These are phyloP conservation scores for Dioszegia aurantiaca DNA, from an alignment of 768 basidiomycete species.

Conservation along the genomic window DNA sequence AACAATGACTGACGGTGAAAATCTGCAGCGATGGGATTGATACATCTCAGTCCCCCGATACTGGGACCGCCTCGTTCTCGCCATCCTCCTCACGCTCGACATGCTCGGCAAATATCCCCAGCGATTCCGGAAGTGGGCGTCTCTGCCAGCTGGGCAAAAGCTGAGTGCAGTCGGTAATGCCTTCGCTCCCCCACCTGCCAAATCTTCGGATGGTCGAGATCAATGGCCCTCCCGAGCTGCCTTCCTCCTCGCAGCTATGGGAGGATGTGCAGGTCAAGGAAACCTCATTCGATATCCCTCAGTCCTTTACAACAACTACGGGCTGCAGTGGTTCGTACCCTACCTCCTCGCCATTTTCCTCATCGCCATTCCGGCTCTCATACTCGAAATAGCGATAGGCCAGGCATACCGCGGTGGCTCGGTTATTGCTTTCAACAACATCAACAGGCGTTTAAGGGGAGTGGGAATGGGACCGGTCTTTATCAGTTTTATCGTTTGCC, in stretches of 20 bases:
- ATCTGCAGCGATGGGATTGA: too few relatives aligned
- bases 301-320: constrained; percentile 23
- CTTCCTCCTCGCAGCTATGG: constrained; percentile 20
- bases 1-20: too few relatives aligned
- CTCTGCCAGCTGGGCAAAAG: not conserved
- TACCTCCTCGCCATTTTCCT: constrained; percentile 21
- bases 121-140: not conserved
- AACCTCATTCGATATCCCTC: constrained; percentile 22
- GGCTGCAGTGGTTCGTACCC: constrained; percentile 22
- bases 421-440: constrained; percentile 23
- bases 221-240: constrained; percentile 23
- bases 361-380: constrained; percentile 22
- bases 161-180: constrained; percentile 1
- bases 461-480: constrained; percentile 19
- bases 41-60: too few relatives aligned
- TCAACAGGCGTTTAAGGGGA: constrained; percentile 14
- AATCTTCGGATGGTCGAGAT: constrained; percentile 17
- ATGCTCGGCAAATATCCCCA: constrained; percentile 3
- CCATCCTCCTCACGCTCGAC: not conserved
- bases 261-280: constrained; percentile 20
- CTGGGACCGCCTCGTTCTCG: not conserved
- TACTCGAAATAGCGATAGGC: constrained; percentile 21
- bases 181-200: constrained; percentile 12
- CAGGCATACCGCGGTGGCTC: constrained; percentile 23
- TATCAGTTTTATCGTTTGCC: constrained; percentile 14